These are phyloP conservation scores for Penicillium sp. DNA, from an alignment of 2,329 filamentous ascomycete genomes.

Conservation along the genomic window DNA sequence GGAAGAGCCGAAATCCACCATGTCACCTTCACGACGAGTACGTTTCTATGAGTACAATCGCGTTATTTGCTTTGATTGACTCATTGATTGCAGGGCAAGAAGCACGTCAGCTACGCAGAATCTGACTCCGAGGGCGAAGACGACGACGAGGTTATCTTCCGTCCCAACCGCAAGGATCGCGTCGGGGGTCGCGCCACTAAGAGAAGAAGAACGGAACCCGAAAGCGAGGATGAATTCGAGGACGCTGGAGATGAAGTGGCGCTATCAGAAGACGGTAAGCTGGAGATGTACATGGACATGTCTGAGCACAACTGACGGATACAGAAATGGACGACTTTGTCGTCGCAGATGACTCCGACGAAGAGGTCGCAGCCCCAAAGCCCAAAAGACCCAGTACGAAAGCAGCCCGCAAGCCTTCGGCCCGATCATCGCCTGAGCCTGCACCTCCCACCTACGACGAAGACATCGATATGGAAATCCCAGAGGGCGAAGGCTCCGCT, in stretches of 20 bases:
- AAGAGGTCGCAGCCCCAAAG: slow-evolving; percentile 65
- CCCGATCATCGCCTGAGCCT: slow-evolving; percentile 40
- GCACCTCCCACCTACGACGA: slow-evolving; percentile 57
- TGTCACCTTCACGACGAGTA: slow-evolving; percentile 82
- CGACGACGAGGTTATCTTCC: slow-evolving; percentile 73
- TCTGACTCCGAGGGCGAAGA: slow-evolving; percentile 71
- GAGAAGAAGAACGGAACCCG: slow-evolving; percentile 63
- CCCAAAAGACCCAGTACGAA: slow-evolving; percentile 64
- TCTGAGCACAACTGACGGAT: slow-evolving; percentile 7
- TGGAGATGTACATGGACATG: background rate
- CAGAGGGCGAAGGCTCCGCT: slow-evolving; percentile 54
- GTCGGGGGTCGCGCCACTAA: slow-evolving; percentile 54
- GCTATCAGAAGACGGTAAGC: slow-evolving; percentile 53
- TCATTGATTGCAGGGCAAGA: slow-evolving; percentile 54
- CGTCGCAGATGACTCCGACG: slow-evolving; percentile 82
- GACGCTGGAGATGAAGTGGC: slow-evolving; percentile 55
- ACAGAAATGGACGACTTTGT: slow-evolving; percentile 85
- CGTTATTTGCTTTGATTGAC: background rate
- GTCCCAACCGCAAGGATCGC: slow-evolving; percentile 51
- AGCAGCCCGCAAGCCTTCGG: slow-evolving; percentile 38
- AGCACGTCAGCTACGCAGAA: slow-evolving; percentile 74
- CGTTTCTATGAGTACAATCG: slow-evolving; percentile 10
- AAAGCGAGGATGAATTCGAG: slow-evolving; percentile 70
- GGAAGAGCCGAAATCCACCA: slow-evolving; percentile 47
- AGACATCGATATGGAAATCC: slow-evolving; percentile 58